These are phyloP conservation scores for Suillus clintonianus DNA, from an alignment of 768 basidiomycete genomes.

Conservation along the genomic window DNA sequence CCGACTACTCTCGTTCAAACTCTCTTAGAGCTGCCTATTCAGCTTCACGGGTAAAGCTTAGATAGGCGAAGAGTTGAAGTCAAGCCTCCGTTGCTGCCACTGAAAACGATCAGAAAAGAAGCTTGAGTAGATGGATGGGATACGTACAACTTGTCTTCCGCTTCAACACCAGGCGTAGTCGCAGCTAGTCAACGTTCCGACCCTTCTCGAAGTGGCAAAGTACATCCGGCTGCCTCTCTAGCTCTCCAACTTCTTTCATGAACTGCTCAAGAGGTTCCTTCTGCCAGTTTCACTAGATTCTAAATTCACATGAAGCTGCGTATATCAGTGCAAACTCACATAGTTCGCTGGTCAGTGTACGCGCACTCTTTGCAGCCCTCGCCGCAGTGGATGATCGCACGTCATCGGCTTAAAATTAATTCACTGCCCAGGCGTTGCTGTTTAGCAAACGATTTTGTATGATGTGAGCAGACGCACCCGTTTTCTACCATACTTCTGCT, in stretches of 20 bases:
- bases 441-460: not conserved
- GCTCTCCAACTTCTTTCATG: no score
- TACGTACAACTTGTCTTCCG: not conserved
- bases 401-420: not conserved
- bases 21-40: not conserved
- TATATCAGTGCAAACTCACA: no score
- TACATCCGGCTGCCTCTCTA: no score
- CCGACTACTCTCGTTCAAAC: not conserved
- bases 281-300: no score
- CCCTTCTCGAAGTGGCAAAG: no score
- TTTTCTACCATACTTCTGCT: not conserved
- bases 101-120: not conserved
- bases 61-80: not conserved
- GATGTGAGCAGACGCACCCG: not conserved
- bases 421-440: not conserved
- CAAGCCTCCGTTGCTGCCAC: no score
- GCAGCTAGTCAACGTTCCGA: not conserved
- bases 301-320: no score
- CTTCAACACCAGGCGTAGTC: not conserved
- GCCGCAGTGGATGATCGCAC: no score
- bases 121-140: not conserved
- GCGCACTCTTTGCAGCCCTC: no score
- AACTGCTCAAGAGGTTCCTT: no score
- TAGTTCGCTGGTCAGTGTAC: no score
- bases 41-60: not conserved